phyloP scores from a whole-genome alignment of 352 stramenopile genomes.

The Phytophthora ramorum region DNA sequence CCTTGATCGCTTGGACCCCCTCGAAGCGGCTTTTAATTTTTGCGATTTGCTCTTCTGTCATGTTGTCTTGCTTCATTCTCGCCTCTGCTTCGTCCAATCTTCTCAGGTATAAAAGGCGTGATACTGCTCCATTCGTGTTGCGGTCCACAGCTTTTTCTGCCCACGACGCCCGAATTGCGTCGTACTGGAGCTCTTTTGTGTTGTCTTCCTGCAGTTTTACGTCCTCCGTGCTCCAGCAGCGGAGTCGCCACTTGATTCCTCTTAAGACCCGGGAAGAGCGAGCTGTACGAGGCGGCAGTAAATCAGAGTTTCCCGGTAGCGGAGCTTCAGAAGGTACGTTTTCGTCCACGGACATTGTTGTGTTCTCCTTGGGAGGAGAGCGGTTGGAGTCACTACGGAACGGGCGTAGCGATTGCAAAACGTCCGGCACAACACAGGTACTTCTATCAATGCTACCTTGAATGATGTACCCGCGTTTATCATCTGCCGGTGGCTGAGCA shows the following conservation, averaged over 20 bases:
- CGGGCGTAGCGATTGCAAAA: conserved; percentile 63
- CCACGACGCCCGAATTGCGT: conserved; percentile 61
- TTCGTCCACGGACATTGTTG: conserved; percentile 15
- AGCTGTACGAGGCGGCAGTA: conserved; percentile 2
- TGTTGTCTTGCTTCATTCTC: conserved; percentile 44
- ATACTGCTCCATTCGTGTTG: conserved; percentile 61
- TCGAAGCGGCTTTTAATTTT: conserved; percentile 50
- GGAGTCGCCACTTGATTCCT: conserved; percentile 54
- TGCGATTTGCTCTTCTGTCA: conserved; percentile 55
- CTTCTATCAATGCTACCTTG: conserved; percentile 67
- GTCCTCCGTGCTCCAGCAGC: conserved; percentile 67
- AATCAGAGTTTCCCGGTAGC: neutral
- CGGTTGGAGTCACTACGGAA: conserved; percentile 41
- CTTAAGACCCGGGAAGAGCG: conserved; percentile 2
- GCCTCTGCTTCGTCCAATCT: conserved; percentile 48
- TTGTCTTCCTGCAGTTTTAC: conserved; percentile 69
- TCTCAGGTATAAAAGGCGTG: conserved; percentile 55
- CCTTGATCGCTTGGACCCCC: conserved; percentile 39
- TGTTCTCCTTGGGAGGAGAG: conserved; percentile 4
- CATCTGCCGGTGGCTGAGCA: conserved; percentile 16
- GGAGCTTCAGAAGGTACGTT: conserved; percentile 6
- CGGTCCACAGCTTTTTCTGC: conserved; percentile 59
- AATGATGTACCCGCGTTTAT: conserved; percentile 61
- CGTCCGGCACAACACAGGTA: conserved; percentile 51
- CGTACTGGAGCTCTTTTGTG: conserved; percentile 56